Evolutionary conservation across 2,329 filamentous ascomycete genomes (phyloP), one percentile per base, ranked within the genome.

Genomic region (Cladorrhinum sp.): DNA sequence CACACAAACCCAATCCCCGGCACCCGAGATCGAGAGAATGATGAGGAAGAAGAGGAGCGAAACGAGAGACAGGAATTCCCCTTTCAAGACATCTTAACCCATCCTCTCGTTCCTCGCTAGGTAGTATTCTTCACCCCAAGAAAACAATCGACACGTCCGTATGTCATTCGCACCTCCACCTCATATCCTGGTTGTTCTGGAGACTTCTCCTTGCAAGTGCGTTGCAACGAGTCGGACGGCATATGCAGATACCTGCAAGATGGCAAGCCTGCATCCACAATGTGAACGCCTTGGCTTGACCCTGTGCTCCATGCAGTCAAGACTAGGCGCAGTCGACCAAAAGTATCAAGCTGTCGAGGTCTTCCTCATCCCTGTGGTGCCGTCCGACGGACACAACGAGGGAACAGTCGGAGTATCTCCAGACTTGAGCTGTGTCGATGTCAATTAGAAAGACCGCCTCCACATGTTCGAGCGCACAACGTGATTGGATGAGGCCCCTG

Each of bases 401-500:
- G 26, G 26, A n/a, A 5, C 26, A 30, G 26, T 30, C 26, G 26
- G 26, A 30, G 26, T 10, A 30, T 30, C 26, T 30, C 4, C 26
- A 30, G 5, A 30, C 26, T 30, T n/a, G n/a, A n/a, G n/a, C 26
- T 28, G 4, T 28, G 26, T 9, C 26, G 9, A 28, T 5, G 26
- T 28, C 26, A 28, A 42, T 4, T n/a, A n/a, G 12, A 42, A 42
- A 42, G n/a, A 42, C 26, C 21, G n/a, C 36, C 23, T 20, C 33
- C 51, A 20, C 39, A 24, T 36, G 20, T 16, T 36, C 24, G 24
- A 33, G 28, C 12, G 26, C 7, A 4, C 14, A 54, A 51, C 30
- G 30, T 68, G 67, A 69, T 69, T 69, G 68, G 68, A n/a, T 53
- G 42, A 51, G 30, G 10, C 49, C 46, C 53, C 55, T 56, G 58